Conservation (phyloP, 495 filamentous ascomycete species). For the Lineolata rhizophorae region DNA sequence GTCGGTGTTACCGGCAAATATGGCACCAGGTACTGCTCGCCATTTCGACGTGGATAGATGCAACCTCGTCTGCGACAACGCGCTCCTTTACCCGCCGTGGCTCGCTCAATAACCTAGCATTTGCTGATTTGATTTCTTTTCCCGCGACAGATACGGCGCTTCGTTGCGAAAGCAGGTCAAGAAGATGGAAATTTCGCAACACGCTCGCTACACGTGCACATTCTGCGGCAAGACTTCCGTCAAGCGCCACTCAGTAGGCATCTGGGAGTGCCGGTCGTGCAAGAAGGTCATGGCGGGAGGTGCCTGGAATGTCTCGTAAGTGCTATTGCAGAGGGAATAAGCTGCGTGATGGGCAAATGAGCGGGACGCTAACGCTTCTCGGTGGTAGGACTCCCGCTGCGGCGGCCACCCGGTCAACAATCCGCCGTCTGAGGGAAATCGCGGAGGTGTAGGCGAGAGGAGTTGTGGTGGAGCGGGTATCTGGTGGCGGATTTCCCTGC, state of each 20-base stretch:
- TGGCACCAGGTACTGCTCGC: constrained; percentile 17
- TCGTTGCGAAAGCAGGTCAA: constrained; percentile 99
- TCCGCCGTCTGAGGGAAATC: constrained; percentile 93
- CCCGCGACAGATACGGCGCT: constrained; percentile 59
- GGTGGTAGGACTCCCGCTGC: constrained; percentile 77
- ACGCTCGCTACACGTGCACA: constrained; percentile 80
- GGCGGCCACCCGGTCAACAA: constrained; percentile 88
- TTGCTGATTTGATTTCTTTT: neutral
- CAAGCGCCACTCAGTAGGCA: constrained; percentile 78
- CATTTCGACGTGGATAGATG: too few species aligned
- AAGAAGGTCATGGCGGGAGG: constrained; percentile 81
- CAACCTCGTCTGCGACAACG: neutral
- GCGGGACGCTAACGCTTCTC: constrained; percentile 1
- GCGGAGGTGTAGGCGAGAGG: constrained; percentile 64
- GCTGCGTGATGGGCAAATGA: neutral
- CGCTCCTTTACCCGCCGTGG: constrained; percentile 3
- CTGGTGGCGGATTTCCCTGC: neutral
- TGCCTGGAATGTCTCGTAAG: constrained; percentile 92
- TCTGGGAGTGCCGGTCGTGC: constrained; percentile 74
- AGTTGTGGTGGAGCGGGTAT: neutral
- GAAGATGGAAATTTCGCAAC: constrained; percentile 98
- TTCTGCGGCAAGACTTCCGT: constrained; percentile 95
- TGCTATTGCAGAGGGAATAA: constrained; percentile 14
- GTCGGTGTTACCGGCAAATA: constrained; percentile 62
- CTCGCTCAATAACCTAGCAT: neutral